Evolutionary conservation across 2,329 filamentous ascomycete genomes (phyloP).

Genomic region (Hymenoscyphus scutula): DNA sequence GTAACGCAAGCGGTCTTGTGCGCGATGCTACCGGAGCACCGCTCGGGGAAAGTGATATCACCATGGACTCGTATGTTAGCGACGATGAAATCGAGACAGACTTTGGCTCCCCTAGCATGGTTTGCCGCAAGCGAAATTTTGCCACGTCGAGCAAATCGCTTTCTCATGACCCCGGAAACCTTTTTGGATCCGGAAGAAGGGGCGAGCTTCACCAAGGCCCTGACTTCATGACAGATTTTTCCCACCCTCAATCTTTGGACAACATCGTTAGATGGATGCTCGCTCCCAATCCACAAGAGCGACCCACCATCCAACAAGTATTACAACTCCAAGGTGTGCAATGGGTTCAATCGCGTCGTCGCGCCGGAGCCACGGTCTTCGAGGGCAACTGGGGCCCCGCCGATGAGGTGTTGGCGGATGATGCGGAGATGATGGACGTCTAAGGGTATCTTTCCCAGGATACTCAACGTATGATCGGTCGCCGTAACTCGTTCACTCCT

Average conservation of each 20-base stretch:
- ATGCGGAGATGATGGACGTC: slow-evolving; percentile 40
- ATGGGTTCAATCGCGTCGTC: slow-evolving; percentile 76
- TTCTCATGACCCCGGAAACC: slow-evolving; percentile 36
- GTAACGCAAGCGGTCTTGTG: slow-evolving; percentile 65
- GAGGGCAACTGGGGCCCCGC: slow-evolving; percentile 94
- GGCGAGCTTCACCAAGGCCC: slow-evolving; percentile 69
- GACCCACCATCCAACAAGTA: slow-evolving; percentile 73
- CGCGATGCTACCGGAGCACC: slow-evolving; percentile 75
- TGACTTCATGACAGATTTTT: slow-evolving; percentile 80
- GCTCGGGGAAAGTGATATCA: slow-evolving; percentile 40
- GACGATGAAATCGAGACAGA: slow-evolving; percentile 41
- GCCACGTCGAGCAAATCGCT: slow-evolving; percentile 32
- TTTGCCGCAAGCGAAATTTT: slow-evolving; percentile 32
- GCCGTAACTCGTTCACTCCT: slow-evolving; percentile 30
- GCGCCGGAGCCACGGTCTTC: slow-evolving; percentile 88
- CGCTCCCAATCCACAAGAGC: slow-evolving; percentile 65
- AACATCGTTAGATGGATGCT: slow-evolving; percentile 87
- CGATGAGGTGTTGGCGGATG: slow-evolving; percentile 43
- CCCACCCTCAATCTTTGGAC: slow-evolving; percentile 74
- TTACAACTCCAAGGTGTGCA: slow-evolving; percentile 69
- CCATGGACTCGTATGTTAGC: slow-evolving; percentile 36
- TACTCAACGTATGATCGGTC: slow-evolving; percentile 18
- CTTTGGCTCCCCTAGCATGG: slow-evolving; percentile 39
- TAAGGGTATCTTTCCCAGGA: slow-evolving; percentile 27
- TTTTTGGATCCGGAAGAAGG: slow-evolving; percentile 41